Conservation (phyloP, 306 rosid species). For the Vigna reflexopilosa region DNA sequence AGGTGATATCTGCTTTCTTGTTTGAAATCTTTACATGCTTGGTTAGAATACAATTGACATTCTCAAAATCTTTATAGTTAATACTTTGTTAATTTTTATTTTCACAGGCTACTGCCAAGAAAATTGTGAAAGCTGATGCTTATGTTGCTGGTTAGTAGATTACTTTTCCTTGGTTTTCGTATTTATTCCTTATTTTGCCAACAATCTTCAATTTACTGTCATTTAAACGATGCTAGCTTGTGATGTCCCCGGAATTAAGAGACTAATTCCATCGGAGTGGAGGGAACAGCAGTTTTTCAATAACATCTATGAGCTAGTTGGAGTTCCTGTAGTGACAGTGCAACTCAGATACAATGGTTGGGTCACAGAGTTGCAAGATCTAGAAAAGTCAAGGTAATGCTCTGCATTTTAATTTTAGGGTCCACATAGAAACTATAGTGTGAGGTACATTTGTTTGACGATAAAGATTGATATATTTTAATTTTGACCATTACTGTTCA, state of each 20-base stretch:
- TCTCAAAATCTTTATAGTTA: slow-evolving; percentile 28
- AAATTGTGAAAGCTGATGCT: slow-evolving; percentile 90
- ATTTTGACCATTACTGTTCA: slow-evolving; percentile 23
- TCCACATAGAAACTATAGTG: slow-evolving; percentile 23
- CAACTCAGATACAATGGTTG: slow-evolving; percentile 98
- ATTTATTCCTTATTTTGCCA: slow-evolving; percentile 31
- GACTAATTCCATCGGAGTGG: slow-evolving; percentile 86
- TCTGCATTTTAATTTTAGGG: slow-evolving; percentile 29
- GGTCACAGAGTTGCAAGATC: slow-evolving; percentile 96
- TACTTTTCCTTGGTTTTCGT: slow-evolving; percentile 26
- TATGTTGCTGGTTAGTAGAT: slow-evolving; percentile 88
- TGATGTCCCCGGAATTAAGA: slow-evolving; percentile 97
- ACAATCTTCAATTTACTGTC: slow-evolving; percentile 34
- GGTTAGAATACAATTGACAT: slow-evolving; percentile 37
- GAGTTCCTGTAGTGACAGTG: slow-evolving; percentile 99
- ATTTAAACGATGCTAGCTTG: slow-evolving; percentile 76
- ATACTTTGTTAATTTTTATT: slow-evolving; percentile 32
- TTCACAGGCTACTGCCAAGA: slow-evolving; percentile 81
- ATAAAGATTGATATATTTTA: slow-evolving; percentile 7
- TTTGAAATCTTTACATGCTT: slow-evolving; percentile 32
- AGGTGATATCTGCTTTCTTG: slow-evolving; percentile 53
- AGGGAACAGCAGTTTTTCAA: slow-evolving; percentile 79
- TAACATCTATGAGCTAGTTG: slow-evolving; percentile 82
- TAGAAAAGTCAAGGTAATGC: slow-evolving; percentile 88
- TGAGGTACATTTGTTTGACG: slow-evolving; percentile 21